A percentile compares a stretch with the other conserved stretches of the same genome.
Conservation (phyloP, 306 rosid species). For the Hippophae gyantsensis region DNA sequence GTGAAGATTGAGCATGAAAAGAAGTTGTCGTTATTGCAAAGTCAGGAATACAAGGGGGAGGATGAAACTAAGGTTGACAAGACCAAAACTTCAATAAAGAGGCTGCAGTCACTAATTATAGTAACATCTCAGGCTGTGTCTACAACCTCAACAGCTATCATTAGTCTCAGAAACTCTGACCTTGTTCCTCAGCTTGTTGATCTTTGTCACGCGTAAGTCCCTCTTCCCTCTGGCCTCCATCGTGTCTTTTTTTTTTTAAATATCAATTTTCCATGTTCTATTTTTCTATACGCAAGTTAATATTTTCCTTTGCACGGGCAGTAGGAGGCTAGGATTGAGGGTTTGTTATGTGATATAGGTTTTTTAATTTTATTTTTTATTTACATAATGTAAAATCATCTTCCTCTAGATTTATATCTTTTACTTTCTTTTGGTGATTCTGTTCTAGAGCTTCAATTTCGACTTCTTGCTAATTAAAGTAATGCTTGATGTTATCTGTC, state of each 20-base stretch:
- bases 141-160: conserved; percentile 77
- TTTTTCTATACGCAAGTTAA: too few relatives aligned
- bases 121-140: conserved; percentile 97
- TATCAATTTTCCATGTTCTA: too few relatives aligned
- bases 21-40: conserved; percentile 67
- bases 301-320: too few relatives aligned
- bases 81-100: conserved; percentile 80
- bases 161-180: conserved; percentile 74
- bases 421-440: background rate
- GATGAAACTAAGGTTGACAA: conserved; percentile 79
- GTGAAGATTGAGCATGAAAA: conserved; percentile 86
- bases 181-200: conserved; percentile 93
- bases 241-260: background rate
- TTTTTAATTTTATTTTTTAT: too few relatives aligned
- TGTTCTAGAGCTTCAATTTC: background rate
- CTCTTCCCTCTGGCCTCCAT: conserved; percentile 9
- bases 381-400: background rate
- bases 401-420: conserved; percentile 1
- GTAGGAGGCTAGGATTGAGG: too few relatives aligned
- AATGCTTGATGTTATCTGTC: conserved; percentile 5
- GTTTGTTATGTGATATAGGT: too few relatives aligned
- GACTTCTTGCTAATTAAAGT: conserved; percentile 9
- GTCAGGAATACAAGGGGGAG: conserved; percentile 90
- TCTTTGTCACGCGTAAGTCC: conserved; percentile 79
- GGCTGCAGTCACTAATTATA: conserved; percentile 70